Percentiles rank a stretch among this genome's conserved stretches.
Evolutionary conservation across 2,329 filamentous ascomycete genomes (phyloP).

Genomic region (Penicillium sp.): DNA sequence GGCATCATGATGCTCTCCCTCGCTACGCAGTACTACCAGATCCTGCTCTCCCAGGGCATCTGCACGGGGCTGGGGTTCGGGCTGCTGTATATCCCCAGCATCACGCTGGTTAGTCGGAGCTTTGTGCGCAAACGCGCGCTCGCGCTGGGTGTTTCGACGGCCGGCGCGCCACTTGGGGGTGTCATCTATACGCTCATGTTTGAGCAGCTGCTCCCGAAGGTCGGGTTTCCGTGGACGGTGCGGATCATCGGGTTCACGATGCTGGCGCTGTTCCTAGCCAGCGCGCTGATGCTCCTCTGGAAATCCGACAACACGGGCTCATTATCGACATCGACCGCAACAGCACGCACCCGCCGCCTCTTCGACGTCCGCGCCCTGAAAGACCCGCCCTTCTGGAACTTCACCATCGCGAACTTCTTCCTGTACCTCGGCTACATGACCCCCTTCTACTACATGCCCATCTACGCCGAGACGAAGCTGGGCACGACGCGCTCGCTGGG

Average conservation of each 20-base stretch:
- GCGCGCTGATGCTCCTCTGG: background rate
- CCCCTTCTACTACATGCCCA: constrained; percentile 50
- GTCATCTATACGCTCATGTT: constrained; percentile 69
- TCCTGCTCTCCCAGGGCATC: constrained; percentile 54
- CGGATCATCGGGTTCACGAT: constrained; percentile 64
- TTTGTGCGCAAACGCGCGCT: constrained; percentile 58
- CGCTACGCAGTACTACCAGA: constrained; percentile 50
- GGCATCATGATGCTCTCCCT: constrained; percentile 52
- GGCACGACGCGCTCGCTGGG: constrained; percentile 44
- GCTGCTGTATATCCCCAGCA: constrained; percentile 36
- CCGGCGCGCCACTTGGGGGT: constrained; percentile 61
- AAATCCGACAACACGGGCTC: background rate
- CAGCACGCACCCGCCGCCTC: constrained; percentile 31
- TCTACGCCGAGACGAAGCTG: constrained; percentile 37
- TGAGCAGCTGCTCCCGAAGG: constrained; percentile 55
- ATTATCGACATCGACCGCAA: background rate
- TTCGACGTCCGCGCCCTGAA: constrained; percentile 53
- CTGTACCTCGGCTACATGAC: constrained; percentile 54
- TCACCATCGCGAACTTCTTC: constrained; percentile 38
- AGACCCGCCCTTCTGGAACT: constrained; percentile 51
- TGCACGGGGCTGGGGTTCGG: constrained; percentile 53
- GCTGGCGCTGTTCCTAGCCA: constrained; percentile 46
- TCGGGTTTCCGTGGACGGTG: constrained; percentile 64
- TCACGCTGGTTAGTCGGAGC: constrained; percentile 50
- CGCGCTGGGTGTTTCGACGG: constrained; percentile 59